Percentiles rank a stretch among this genome's conserved stretches.
Conservation (phyloP, 2,329 filamentous ascomycete species). For the Trichoderma brevicompactum region DNA sequence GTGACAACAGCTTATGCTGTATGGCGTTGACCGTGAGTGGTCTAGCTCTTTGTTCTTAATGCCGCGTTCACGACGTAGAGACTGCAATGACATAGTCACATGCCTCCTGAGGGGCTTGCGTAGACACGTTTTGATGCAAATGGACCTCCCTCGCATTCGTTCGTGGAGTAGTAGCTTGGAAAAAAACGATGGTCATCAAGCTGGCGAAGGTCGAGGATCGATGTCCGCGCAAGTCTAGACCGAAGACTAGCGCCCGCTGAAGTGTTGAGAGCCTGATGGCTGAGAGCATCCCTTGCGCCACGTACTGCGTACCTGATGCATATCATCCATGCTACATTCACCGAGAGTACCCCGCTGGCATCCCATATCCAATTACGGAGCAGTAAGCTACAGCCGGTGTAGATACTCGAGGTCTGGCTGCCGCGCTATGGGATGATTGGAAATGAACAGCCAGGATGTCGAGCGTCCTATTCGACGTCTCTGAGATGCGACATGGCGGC, state of each 20-base stretch:
- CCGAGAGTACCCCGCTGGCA: slow-evolving; percentile 26
- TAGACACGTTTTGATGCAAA: slow-evolving; percentile 12
- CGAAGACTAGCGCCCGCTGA: slow-evolving; percentile 20
- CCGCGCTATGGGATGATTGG: slow-evolving; percentile 17
- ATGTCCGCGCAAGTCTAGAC: slow-evolving; percentile 23
- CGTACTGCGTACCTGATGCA: slow-evolving; percentile 27
- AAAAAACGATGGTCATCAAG: slow-evolving; percentile 2
- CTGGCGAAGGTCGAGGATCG: slow-evolving; percentile 9
- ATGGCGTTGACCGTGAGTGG: background rate
- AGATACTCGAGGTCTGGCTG: slow-evolving; percentile 16
- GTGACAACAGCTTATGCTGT: slow-evolving; percentile 2
- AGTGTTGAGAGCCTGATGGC: slow-evolving; percentile 21
- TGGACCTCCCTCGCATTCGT: slow-evolving; percentile 17
- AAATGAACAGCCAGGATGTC: slow-evolving; percentile 4
- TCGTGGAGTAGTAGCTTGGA: slow-evolving; percentile 6
- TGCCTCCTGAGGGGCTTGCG: slow-evolving; percentile 14
- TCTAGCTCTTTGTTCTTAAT: background rate
- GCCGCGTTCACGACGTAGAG: background rate
- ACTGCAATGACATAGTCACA: slow-evolving; percentile 7
- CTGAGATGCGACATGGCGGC: slow-evolving; percentile 15
- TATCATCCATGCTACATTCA: slow-evolving; percentile 28
- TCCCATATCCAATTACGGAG: slow-evolving; percentile 22
- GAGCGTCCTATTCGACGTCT: slow-evolving; percentile 21
- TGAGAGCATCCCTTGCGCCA: slow-evolving; percentile 20
- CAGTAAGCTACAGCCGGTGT: slow-evolving; percentile 30